A percentile compares a stretch with the other conserved stretches of the same genome.
Evolutionary conservation across 2,329 filamentous ascomycete species (phyloP).

Genomic region (Hypoxylon sp.): DNA sequence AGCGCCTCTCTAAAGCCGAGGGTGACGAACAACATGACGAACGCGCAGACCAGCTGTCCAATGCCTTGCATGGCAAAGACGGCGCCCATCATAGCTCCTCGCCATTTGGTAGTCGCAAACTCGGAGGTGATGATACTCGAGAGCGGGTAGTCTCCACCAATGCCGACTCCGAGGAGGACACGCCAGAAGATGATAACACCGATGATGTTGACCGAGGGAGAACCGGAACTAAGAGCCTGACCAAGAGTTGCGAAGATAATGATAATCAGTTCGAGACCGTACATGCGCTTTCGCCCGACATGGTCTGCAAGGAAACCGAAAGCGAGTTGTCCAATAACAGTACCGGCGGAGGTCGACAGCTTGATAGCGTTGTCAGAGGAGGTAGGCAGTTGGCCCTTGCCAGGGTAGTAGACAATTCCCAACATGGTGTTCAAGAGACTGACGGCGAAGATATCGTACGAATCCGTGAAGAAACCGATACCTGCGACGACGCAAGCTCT

Average conservation of each 20-base stretch:
- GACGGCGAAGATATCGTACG: constrained; percentile 86
- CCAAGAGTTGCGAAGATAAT: constrained; percentile 85
- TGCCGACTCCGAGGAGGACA: constrained; percentile 80
- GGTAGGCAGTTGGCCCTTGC: constrained; percentile 72
- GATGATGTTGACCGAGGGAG: constrained; percentile 73
- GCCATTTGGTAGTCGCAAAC: constrained; percentile 88
- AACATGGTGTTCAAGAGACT: constrained; percentile 82
- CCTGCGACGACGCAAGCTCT: constrained; percentile 82
- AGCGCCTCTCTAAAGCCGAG: constrained; percentile 78
- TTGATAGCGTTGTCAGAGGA: constrained; percentile 86
- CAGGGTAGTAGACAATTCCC: constrained; percentile 81
- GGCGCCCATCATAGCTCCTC: constrained; percentile 88
- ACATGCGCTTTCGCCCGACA: constrained; percentile 79
- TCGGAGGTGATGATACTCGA: constrained; percentile 89
- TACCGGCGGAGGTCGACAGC: constrained; percentile 85
- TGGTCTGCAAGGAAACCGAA: constrained; percentile 86
- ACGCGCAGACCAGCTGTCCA: constrained; percentile 81
- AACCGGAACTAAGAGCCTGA: constrained; percentile 76
- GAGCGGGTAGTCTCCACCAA: constrained; percentile 85
- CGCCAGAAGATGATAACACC: constrained; percentile 85
- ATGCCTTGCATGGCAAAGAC: constrained; percentile 92
- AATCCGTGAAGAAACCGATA: constrained; percentile 91
- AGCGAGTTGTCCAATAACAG: constrained; percentile 84
- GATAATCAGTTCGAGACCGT: constrained; percentile 84
- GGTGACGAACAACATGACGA: constrained; percentile 82